Percentiles rank a stretch among this genome's conserved stretches.
These are phyloP conservation scores for Podaxis carcinomalis DNA, from an alignment of 768 basidiomycete species.

Conservation along the genomic window DNA sequence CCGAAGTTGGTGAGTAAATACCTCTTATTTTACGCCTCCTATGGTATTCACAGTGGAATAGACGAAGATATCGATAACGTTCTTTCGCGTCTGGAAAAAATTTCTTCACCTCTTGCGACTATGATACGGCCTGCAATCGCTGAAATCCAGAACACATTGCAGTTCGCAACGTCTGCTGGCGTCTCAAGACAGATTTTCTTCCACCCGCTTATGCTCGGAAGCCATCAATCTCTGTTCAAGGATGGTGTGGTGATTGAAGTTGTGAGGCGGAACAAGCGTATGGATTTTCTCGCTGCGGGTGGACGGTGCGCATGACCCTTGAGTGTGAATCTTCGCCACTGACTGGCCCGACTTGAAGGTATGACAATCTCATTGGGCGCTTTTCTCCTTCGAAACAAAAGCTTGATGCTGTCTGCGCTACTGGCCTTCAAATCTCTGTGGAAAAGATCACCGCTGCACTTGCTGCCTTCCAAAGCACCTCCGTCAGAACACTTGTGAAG, in stretches of 20 bases:
- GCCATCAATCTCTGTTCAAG: constrained; percentile 60
- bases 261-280: constrained; percentile 57
- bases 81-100: constrained; percentile 52
- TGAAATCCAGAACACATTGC: constrained; percentile 61
- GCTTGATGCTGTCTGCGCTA: constrained; percentile 53
- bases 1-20: constrained; percentile 48
- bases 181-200: constrained; percentile 61
- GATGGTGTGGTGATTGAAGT: constrained; percentile 77
- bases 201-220: constrained; percentile 70
- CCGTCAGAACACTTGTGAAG: constrained; percentile 66
- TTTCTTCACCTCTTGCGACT: constrained; percentile 47
- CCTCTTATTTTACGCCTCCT: neutral
- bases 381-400: constrained; percentile 55
- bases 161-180: constrained; percentile 56
- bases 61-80: constrained; percentile 63
- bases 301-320: constrained; percentile 51
- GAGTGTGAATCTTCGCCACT: neutral
- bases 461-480: constrained; percentile 65
- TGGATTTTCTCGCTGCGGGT: constrained; percentile 75
- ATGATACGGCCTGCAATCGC: constrained; percentile 47
- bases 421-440: constrained; percentile 72
- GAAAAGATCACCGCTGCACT: constrained; percentile 73
- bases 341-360: constrained; percentile 36
- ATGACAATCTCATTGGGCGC: constrained; percentile 64
- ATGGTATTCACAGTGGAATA: constrained; percentile 16